Base-by-base conservation (phyloP, 495 filamentous ascomycete species). In the Apiosordaria backusii region DNA sequence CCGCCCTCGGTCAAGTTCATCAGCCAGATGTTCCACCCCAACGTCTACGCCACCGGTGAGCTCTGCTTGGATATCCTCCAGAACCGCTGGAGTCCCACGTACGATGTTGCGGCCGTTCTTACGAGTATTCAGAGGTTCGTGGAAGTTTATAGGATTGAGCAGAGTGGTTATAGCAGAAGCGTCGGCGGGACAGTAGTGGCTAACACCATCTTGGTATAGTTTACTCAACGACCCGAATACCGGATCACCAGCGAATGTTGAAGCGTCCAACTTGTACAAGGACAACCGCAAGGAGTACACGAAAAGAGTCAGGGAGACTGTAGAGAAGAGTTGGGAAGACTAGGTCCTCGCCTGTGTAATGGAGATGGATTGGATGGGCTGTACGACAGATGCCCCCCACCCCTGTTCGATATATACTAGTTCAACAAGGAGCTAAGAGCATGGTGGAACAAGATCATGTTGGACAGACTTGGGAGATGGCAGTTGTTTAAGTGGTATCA, bases 241-340 rank as follows among this genome's bases (percentile, higher is more conserved):
- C 45, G 93, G 92, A 26, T 97, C 93, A 2, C 95, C 95, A 2
- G 95, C 95, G 60, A 99, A 99, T 72, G 96, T 98, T 66, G 95
- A 99, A 79, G 96, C 96, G 19, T 97, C 92, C 21, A 99, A 97
- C 77, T 87, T 99, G 1, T 99, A 97, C 85, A 98, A 98, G 74
- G 95, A 99, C 73, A 98, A 98, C 75, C 87, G 93, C 67, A 89
- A 92, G 72, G 95, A 99, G 76, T 99, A 99, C 72, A 89, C 88
- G 15, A 99, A 99, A 81, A 86, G 94, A 22, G 95, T 99, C 21
- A 84, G 92, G 54, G 95, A 98, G 80, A 97, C 94, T 0, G 96
- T 99, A 19, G 96, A 99, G 84, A 97, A 97, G 84, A 97, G 93
- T 80, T 98, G 95, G 95, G 94, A 98, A 61, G 94, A 95, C 69